Base-by-base conservation (phyloP, 192 early-diverging fungal species). In the Coemansia sp. region DNA sequence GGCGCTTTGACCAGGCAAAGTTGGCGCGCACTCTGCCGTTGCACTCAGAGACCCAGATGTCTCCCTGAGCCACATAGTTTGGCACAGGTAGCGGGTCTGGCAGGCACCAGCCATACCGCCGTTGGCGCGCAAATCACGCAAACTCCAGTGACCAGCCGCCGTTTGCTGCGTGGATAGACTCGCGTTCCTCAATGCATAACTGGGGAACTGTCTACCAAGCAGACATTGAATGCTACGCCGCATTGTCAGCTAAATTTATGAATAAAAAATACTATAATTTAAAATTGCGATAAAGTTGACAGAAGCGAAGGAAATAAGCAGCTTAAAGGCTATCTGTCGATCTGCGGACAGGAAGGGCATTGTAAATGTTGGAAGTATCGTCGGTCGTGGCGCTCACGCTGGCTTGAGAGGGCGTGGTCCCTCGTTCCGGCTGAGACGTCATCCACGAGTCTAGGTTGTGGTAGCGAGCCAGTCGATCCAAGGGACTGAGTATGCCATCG, bases 391-490 rank as follows among this genome's bases (percentile, higher is more conserved):
- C 39, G 61, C 75, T 62, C 24, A 60, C 62, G 20, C 61, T 66
- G 1, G 22, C 49, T 5, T 36, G 40, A 12, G 58, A 44, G 40
- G 20, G 47, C n/a, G 53, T 20, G 22, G 6, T 41, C n/a, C 22
- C 43, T 15, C 20, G 52, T 7, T 44, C 55, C 5, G 49, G 12
- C 57, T 33, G 53, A 53, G 49, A 47, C n/a, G 5, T 65, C 67
- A 65, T 65, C 73, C 73, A 75, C 8, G 66, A 18, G 20, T 66
- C 70, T n/a, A 77, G 6, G 41, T 38, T 62, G 61, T 77, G 75
- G 66, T 77, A 77, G 44, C 61, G 69, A 13, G 75, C 75, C 50
- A 77, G 65, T 12, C 75, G 69, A 34, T 71, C 75, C 38, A 77
- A 62, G 13, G 75, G 75, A 24, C 75, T 77, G 10, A 77, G 70